A percentile compares a stretch with the other conserved stretches of the same genome.
Conservation (phyloP, 2,329 filamentous ascomycete genomes). For the Penicillium thymicola region DNA sequence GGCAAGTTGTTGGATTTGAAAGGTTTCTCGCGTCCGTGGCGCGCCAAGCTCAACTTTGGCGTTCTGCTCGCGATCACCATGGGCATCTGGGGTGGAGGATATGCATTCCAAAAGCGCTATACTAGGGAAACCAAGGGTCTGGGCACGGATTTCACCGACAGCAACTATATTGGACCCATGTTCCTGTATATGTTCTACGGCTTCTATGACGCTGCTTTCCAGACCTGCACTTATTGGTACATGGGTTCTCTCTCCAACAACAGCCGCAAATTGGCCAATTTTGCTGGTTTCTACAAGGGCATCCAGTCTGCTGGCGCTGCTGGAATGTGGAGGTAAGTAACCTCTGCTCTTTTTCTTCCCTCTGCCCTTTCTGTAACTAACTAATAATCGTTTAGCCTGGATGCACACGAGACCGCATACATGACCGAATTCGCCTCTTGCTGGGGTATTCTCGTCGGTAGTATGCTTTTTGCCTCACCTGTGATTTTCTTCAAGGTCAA, state of each 20-base stretch:
- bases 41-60: slow-evolving; percentile 63
- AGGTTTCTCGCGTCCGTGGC: slow-evolving; percentile 58
- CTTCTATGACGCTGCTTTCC: slow-evolving; percentile 85
- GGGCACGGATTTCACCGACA: slow-evolving; percentile 62
- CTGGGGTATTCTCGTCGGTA: slow-evolving; percentile 74
- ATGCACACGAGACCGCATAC: slow-evolving; percentile 60
- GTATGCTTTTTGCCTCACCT: slow-evolving; percentile 72
- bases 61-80: slow-evolving; percentile 68
- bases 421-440: slow-evolving; percentile 69
- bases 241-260: slow-evolving; percentile 95
- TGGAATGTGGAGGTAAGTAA: slow-evolving; percentile 46
- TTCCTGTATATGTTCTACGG: slow-evolving; percentile 90
- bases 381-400: slow-evolving; percentile 55
- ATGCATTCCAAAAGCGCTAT: slow-evolving; percentile 67
- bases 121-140: slow-evolving; percentile 43
- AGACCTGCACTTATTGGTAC: slow-evolving; percentile 90
- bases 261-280: slow-evolving; percentile 84
- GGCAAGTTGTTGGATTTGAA: slow-evolving; percentile 67
- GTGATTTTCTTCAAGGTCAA: slow-evolving; percentile 76
- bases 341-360: neutral
- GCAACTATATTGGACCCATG: slow-evolving; percentile 72
- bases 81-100: slow-evolving; percentile 78
- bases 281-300: slow-evolving; percentile 85
- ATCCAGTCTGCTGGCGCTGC: slow-evolving; percentile 85
- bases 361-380: neutral